Base-by-base conservation (phyloP, 495 filamentous ascomycete species). In the Parathielavia hyrcaniae region DNA sequence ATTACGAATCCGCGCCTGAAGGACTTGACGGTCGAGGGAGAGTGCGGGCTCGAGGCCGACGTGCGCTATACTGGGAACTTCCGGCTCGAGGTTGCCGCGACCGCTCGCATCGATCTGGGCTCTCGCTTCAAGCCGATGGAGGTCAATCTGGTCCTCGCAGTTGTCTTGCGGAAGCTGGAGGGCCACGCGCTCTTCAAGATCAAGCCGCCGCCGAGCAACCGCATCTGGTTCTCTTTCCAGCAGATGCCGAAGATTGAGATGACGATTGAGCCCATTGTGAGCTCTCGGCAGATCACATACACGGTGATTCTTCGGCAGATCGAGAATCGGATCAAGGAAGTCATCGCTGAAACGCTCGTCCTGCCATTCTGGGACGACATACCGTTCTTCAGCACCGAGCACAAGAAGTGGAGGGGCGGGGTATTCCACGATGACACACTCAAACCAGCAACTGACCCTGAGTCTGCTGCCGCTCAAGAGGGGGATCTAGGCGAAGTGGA, bases 171-270 rank as follows among this genome's bases (percentile, higher is more conserved):
- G 67, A 89, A 86, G 61, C 72, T 97, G 11, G 86, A 93, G 64
- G 93, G 92, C 4, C 92, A 96, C 67, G 68, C 86, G 55, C 72
- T 95, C 57, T 76, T 97, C 55, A 86, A 87, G 55, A 86, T 96
- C 71, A 98, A 98, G 69, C 91, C 93, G 22, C 89, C 93, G 35
- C 93, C 93, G 0, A 96, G 89, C 72, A 97, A 97, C 69, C 84
- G 93, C 26, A 69, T 96, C 40, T 98, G 93, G 93, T 82, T 97
- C 62, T 85, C 91, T 14, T 98, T 98, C 63, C 87, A 95, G 66
- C 83, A 84, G 10, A 88, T 88, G 81, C 93, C 93, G 8, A 90
- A 89, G 61, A 88, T 98, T 75, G 90, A 90, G 50, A 84, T 97
- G 78, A 82, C 84, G 20, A 90, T 98, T 49, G 88, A 97, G 67